Evolutionary conservation across 2,329 filamentous ascomycete species (phyloP), one percentile per base, ranked within the genome.

Genomic region (Penicillium sp.): DNA sequence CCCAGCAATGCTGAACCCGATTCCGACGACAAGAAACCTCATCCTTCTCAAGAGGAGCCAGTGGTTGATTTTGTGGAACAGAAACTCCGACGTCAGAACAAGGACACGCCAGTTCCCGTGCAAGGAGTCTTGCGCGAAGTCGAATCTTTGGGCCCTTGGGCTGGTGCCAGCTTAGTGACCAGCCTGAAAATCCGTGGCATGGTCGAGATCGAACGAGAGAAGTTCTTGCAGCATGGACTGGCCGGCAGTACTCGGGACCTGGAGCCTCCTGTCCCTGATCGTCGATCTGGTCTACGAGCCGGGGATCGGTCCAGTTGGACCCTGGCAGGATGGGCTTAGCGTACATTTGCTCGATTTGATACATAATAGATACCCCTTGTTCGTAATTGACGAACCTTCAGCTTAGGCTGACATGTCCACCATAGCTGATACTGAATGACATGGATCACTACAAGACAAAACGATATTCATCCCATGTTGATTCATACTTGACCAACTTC

Each of bases 191-290:
- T 81, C 14, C 73, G 73, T 41, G 77, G 78, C 0, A 67, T 77
- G 30, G 74, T 80, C 4, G 79, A 83, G 57, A 72, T 83, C 13
- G 79, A 82, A 51, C 68, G 76, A 16, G 80, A 84, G 32, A 74
- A 73, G 29, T 84, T 80, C 48, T 56, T 82, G 25, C 65, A 69
- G 30, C 60, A 71, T 49, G 69, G 70, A 17, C 50, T 73, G 25
- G 60, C 66, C 10, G 67, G 69, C 2, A 69, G 68, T n/a, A 69
- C 54, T 41, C 62, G 64, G 35, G 68, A 71, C 30, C 39, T 55
- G 9, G 68, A 72, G 15, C 39, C 50, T 9, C 54, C 56, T 48
- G 53, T 55, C 18, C 54, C 60, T 32, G 62, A 68, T 47, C 61
- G 67, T 43, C 60, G 65, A 42, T 65, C 63, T 5, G 61, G 59